Evolutionary conservation across 73 alveolate species (phyloP), one percentile per base, ranked within the genome.

Genomic region (Paramecium biaurelia): DNA sequence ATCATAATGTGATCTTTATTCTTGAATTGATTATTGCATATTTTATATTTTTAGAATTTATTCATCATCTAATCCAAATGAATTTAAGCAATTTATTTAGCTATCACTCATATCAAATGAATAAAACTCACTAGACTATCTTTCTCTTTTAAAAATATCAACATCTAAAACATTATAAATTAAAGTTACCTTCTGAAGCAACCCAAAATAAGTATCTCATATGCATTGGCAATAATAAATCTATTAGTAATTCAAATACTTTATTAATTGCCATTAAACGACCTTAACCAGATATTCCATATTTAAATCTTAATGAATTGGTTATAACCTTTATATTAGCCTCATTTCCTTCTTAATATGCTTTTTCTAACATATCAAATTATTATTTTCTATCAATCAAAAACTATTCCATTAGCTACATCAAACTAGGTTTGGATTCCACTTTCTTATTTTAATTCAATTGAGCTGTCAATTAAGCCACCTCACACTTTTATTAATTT

Each of bases 181-280:
- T 20, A 43, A 34, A 0, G n/a, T 15, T 18, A 79, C 90, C 34
- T 43, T 79, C 90, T 37, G 90, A 41, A 30, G 90, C 90, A 21
- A 79, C 90, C 90, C 90, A 79, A 79, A 79, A 79, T 41, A 79
- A 12, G n/a, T 79, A 79, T 79, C 90, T 38, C 90, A 79, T 79
- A 79, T 79, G 90, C 90, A 79, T 79, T 10, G 90, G 90, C 20
- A 79, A 47, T 5, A 79, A 34, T 20, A 42, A 79, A 79, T 79
- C 90, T 6, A 79, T 45, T 1, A 79, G 32, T 24, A 43, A 42
- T 11, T 79, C 74, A 34, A 53, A 79, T 30, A 43, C 20, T 24
- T 79, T 41, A 42, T 79, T 47, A 11, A 79, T 79, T 20, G 72
- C 70, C 43, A 24, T 34, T 67, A 79, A 24, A 21, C 90, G 47